Evolutionary conservation across 2,329 filamentous ascomycete genomes (phyloP).

Genomic region (Escovopsis sp.): DNA sequence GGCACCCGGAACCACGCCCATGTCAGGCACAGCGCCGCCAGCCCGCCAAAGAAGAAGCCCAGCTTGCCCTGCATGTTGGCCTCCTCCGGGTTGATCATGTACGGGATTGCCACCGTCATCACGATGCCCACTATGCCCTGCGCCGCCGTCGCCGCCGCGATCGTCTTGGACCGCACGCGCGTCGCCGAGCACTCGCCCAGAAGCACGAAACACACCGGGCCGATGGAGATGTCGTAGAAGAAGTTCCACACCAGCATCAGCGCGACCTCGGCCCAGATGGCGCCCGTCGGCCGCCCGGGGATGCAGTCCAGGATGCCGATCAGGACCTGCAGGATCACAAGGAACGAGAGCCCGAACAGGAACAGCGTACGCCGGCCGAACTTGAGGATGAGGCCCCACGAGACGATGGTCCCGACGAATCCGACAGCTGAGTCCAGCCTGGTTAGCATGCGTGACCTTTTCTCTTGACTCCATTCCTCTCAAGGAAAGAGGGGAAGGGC

Average conservation of each 20-base stretch:
- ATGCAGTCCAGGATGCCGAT: slow-evolving; percentile 30
- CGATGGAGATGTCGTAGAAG: slow-evolving; percentile 27
- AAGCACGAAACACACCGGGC: slow-evolving; percentile 28
- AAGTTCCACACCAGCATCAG: slow-evolving; percentile 30
- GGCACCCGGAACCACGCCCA: slow-evolving; percentile 23
- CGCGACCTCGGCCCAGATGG: slow-evolving; percentile 24
- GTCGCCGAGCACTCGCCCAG: slow-evolving; percentile 27
- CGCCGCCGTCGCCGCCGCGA: slow-evolving; percentile 23
- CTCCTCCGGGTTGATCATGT: slow-evolving; percentile 19
- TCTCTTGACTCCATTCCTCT: too few relatives aligned
- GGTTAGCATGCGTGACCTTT: not conserved
- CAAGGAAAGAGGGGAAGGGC: too few relatives aligned
- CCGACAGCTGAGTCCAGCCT: slow-evolving; percentile 24
- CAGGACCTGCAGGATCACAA: slow-evolving; percentile 24
- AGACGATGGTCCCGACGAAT: slow-evolving; percentile 27
- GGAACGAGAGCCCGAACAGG: slow-evolving; percentile 24
- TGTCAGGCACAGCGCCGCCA: slow-evolving; percentile 11
- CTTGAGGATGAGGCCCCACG: slow-evolving; percentile 26
- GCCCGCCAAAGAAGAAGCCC: slow-evolving; percentile 18
- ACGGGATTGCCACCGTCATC: slow-evolving; percentile 17
- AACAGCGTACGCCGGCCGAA: slow-evolving; percentile 29
- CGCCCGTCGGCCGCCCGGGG: slow-evolving; percentile 25
- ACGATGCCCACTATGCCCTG: slow-evolving; percentile 15
- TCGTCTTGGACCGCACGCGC: slow-evolving; percentile 26
- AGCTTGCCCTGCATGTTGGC: slow-evolving; percentile 22